Conservation (phyloP, 2,329 filamentous ascomycete genomes). For the Ambrosiella xylebori region DNA sequence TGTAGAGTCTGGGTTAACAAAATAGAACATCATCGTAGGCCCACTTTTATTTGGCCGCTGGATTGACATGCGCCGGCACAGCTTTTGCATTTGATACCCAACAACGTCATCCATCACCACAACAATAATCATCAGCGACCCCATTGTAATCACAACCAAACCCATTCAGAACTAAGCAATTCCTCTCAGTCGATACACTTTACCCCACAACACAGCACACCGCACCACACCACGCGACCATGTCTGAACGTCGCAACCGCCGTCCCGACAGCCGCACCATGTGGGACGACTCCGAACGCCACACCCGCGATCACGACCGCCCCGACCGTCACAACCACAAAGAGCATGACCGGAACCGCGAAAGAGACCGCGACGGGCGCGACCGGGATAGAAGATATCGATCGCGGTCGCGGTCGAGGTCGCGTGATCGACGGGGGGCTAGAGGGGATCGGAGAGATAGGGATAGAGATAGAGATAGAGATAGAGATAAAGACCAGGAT, state of each 20-base stretch:
- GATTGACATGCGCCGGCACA: too few relatives aligned
- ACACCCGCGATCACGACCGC: slow-evolving; percentile 16
- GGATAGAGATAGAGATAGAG: background rate
- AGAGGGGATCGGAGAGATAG: background rate
- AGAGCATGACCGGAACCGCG: slow-evolving; percentile 17
- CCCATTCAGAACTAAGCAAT: too few relatives aligned
- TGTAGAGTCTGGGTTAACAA: too few relatives aligned
- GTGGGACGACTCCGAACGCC: slow-evolving; percentile 39
- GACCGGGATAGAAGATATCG: slow-evolving; percentile 3
- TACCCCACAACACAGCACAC: too few relatives aligned
- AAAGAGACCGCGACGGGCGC: slow-evolving; percentile 2
- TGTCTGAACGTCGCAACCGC: slow-evolving; percentile 14
- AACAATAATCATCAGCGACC: too few relatives aligned
- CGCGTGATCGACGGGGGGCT: slow-evolving; percentile 16
- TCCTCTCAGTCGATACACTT: too few relatives aligned
- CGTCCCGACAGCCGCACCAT: slow-evolving; percentile 38
- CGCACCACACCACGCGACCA: background rate
- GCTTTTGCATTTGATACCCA: too few relatives aligned
- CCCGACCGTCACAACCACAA: slow-evolving; percentile 12
- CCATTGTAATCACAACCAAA: too few relatives aligned
- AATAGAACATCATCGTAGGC: too few relatives aligned
- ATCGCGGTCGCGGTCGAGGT: slow-evolving; percentile 7
- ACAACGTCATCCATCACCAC: too few relatives aligned
- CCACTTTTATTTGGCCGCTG: too few relatives aligned
- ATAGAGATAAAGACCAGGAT: slow-evolving; percentile 15